A percentile compares a stretch with the other conserved stretches of the same genome.
Conservation (phyloP, 352 stramenopile species). For the Pythium dissimile region DNA sequence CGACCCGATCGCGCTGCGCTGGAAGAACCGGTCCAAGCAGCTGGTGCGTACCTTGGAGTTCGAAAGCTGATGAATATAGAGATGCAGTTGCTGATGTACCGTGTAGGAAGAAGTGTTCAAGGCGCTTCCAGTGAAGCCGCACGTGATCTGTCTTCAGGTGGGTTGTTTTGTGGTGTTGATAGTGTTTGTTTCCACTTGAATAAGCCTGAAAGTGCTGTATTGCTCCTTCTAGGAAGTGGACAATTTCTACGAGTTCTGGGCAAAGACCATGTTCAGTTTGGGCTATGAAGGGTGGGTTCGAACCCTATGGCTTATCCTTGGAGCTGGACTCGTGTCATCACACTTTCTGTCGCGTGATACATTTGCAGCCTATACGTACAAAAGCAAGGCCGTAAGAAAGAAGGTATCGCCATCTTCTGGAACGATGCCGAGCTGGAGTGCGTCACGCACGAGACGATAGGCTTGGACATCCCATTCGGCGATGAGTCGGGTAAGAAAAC, state of each 20-base stretch:
- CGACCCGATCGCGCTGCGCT: slow-evolving; percentile 46
- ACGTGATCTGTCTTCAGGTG: slow-evolving; percentile 81
- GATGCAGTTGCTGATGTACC: too few relatives aligned
- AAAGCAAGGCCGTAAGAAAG: slow-evolving; percentile 56
- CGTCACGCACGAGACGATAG: slow-evolving; percentile 35
- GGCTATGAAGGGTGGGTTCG: slow-evolving; percentile 67
- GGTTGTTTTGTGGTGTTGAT: neutral
- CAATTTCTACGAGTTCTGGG: slow-evolving; percentile 74
- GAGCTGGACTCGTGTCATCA: too few relatives aligned
- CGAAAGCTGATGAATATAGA: too few relatives aligned
- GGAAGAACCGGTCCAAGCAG: slow-evolving; percentile 68
- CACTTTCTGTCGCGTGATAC: too few relatives aligned
- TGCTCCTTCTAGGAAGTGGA: slow-evolving; percentile 89
- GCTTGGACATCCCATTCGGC: slow-evolving; percentile 45
- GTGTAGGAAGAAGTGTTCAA: slow-evolving; percentile 57
- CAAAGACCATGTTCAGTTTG: slow-evolving; percentile 40
- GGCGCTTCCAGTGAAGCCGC: slow-evolving; percentile 51
- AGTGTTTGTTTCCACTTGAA: too few relatives aligned
- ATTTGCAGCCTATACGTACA: slow-evolving; percentile 56
- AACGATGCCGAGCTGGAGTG: slow-evolving; percentile 42
- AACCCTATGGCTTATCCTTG: too few relatives aligned
- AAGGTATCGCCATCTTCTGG: slow-evolving; percentile 79
- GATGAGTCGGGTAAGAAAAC: slow-evolving; percentile 44
- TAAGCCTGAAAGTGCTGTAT: too few relatives aligned
- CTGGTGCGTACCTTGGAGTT: slow-evolving; percentile 35